Percentiles rank a stretch among this genome's conserved stretches.
Conservation (phyloP, 768 basidiomycete species). For the Boletus vermiculosoides region DNA sequence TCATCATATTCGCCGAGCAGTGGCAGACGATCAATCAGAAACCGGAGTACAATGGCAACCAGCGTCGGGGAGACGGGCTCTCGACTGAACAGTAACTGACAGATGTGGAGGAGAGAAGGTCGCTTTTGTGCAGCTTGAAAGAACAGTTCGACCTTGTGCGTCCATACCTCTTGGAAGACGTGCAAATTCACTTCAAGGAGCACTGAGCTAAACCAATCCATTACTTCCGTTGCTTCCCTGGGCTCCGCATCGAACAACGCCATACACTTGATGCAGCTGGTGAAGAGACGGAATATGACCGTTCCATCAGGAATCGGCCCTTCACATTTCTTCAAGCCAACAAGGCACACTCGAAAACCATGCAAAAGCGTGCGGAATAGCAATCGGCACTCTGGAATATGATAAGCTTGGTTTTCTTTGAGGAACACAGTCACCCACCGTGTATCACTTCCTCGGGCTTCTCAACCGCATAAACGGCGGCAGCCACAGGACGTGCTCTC, state of each 20-base stretch:
- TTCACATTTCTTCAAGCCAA: conserved; percentile 75
- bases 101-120: conserved; percentile 76
- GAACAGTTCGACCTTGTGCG: conserved; percentile 87
- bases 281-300: conserved; percentile 85
- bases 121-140: conserved; percentile 77
- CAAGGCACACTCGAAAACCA: conserved; percentile 78
- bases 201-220: conserved; percentile 77
- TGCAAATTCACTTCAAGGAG: conserved; percentile 83
- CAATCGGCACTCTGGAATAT: conserved; percentile 67
- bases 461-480: conserved; percentile 74
- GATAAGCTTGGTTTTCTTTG: conserved; percentile 6
- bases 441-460: conserved; percentile 78
- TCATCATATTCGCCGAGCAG: conserved; percentile 85
- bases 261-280: conserved; percentile 81
- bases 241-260: conserved; percentile 73
- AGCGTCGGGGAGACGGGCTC: conserved; percentile 77
- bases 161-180: conserved; percentile 96
- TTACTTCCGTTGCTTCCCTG: conserved; percentile 70
- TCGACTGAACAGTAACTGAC: conserved; percentile 78
- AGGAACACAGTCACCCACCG: conserved; percentile 46
- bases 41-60: conserved; percentile 84
- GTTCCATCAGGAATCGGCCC: conserved; percentile 79
- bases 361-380: conserved; percentile 88
- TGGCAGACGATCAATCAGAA: conserved; percentile 79
- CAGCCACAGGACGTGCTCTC: conserved; percentile 78